These are phyloP conservation scores for Ramularia collo-cygni DNA, from an alignment of 2,329 filamentous ascomycete species.

Conservation along the genomic window DNA sequence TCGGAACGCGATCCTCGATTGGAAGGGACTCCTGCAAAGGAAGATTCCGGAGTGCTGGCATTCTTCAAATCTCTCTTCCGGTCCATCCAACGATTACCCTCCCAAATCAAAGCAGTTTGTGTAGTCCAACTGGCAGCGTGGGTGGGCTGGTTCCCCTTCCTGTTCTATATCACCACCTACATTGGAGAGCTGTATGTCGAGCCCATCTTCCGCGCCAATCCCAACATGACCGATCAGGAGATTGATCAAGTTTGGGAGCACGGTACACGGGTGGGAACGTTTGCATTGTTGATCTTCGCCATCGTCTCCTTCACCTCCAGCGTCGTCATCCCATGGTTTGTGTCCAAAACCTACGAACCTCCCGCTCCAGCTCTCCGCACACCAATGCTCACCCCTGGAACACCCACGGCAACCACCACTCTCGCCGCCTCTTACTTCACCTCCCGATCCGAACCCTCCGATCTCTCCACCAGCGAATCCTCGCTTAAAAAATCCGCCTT, in stretches of 20 bases:
- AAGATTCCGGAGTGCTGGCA: slow-evolving; percentile 59
- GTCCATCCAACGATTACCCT: slow-evolving; percentile 71
- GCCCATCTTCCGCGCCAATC: slow-evolving; percentile 69
- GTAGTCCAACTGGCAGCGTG: slow-evolving; percentile 94
- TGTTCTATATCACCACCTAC: slow-evolving; percentile 92
- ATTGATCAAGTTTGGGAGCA: slow-evolving; percentile 75
- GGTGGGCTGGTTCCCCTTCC: slow-evolving; percentile 97
- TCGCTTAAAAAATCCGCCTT: too few relatives aligned
- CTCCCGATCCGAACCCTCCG: too few relatives aligned
- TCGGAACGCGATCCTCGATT: slow-evolving; percentile 72
- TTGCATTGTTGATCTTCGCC: slow-evolving; percentile 82
- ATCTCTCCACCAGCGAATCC: too few relatives aligned
- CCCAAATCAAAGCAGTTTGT: slow-evolving; percentile 85
- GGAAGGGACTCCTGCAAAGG: slow-evolving; percentile 55
- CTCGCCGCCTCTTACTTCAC: too few relatives aligned
- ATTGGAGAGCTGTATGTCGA: slow-evolving; percentile 89
- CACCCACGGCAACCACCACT: slow-evolving; percentile 21
- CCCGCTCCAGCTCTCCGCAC: slow-evolving; percentile 33
- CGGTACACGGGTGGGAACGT: slow-evolving; percentile 79
- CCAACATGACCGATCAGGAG: slow-evolving; percentile 67
- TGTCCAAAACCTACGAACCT: slow-evolving; percentile 67
- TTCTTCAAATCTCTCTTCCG: slow-evolving; percentile 76
- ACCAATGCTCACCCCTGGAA: slow-evolving; percentile 34
- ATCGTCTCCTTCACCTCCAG: slow-evolving; percentile 77
- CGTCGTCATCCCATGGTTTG: slow-evolving; percentile 75